Evolutionary conservation across 768 basidiomycete genomes (phyloP), one percentile per base, ranked within the genome.

Genomic region (Rhodotorula kratochvilovae): DNA sequence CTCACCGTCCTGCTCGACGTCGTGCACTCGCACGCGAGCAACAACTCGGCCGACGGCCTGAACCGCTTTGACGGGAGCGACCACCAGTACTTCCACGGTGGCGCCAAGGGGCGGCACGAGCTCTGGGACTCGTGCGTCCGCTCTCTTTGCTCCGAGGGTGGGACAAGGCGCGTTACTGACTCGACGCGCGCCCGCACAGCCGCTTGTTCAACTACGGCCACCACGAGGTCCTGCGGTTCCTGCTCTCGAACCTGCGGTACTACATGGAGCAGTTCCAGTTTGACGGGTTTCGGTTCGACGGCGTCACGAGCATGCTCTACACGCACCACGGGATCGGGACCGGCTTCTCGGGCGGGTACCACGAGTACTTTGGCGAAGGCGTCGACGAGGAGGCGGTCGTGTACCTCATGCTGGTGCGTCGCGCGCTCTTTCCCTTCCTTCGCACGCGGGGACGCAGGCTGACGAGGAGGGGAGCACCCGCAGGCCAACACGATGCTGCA

Each of bases 301-400:
- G 96, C 36, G 96, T 99, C 59, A 99, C 96, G 7, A 94, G 92
- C 79, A 98, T 98, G 95, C 94, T 99, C 92, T 99, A 97, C 82
- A 82, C 86, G 62, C 96, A 99, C 79, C 96, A 98, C 81, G 96
- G 96, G 17, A 98, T 98, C 76, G 95, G 95, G 25, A 86, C 93
- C 15, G 96, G 95, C 27, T 99, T 99, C 82, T 95, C 92, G 53
- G 94, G 95, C 36, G 94, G 91, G 21, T 99, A 99, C 81, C 91
- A 96, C 78, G 96, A 99, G 81, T 99, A 99, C 82, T 99, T 97
- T 80, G 95, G 94, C 23, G 83, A 86, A 82, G 27, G 81, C 21
- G 89, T 89, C 29, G 96, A 98, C 77, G 82, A 88, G 58, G 95
- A 97, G 77, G 92, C 87, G 13, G 88, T 99, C 70, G 90, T 89